Base-by-base conservation (phyloP, 441 rosid species). In the Pelargonium citronellum region DNA sequence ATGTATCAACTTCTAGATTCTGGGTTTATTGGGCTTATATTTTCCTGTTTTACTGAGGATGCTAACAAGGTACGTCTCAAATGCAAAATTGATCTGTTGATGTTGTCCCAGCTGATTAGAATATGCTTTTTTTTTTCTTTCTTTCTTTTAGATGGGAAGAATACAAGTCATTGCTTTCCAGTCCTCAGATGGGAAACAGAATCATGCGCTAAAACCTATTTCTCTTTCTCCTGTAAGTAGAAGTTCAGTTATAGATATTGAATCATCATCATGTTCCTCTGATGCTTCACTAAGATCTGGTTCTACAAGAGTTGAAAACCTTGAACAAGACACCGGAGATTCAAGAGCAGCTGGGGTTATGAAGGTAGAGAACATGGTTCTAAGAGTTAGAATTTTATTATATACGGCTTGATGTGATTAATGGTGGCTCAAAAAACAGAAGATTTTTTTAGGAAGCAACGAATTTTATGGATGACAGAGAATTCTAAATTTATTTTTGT, bases 91-190 rank as follows among this genome's bases (percentile, higher is more conserved):
- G 7, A 37, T 37, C n/a, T 58, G 51, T 61, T 34, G 65, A 11
- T 71, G 47, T 73, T 47, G 22, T 41, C 51, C 24, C 57, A 47
- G 41, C 67, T 69, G 68, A 80, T 63, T 20, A 37, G 71, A 65
- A 53, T 37, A 37, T 37, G 41, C 34, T 37, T 5, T 24, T 19
- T 71, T 66, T 75, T 69, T 39, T 51, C 13, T 51, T 51, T 5
- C 4, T 51, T n/a, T 30, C 69, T 79, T 82, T 76, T 81, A 91
- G 99, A 91, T 94, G 76, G 99, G 99, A 61, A 83, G 96, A 84
- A 94, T 94, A 74, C 99, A 94, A 84, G 91, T 94, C 63, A 90
- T 94, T 73, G 99, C 99, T 60, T 94, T 94, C 83, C 99, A 94
- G 82, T 91, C 99, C 34, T 86, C 88, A 30, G 92, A 91, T 84